These are phyloP conservation scores for Wickerhamomyces silvicola DNA, from an alignment of 805 yeast genomes.

Conservation along the genomic window DNA sequence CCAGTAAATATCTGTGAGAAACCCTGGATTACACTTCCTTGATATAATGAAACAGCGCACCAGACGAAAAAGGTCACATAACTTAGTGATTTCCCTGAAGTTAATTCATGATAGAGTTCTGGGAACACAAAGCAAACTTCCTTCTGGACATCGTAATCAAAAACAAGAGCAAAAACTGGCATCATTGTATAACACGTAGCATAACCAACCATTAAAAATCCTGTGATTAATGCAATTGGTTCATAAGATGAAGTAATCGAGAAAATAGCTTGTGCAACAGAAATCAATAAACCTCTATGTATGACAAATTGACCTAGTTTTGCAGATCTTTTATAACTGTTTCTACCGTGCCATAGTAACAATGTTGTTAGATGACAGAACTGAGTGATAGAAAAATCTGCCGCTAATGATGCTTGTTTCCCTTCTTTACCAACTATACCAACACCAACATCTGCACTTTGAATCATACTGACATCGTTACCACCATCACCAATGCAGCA, in stretches of 20 bases:
- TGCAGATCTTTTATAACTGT: conserved; percentile 92
- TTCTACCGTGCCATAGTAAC: conserved; percentile 95
- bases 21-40: conserved; percentile 81
- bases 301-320: conserved; percentile 93
- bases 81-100: conserved; percentile 80
- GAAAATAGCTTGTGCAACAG: conserved; percentile 91
- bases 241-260: conserved; percentile 83
- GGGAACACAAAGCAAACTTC: conserved; percentile 86
- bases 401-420: conserved; percentile 92
- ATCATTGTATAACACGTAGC: conserved; percentile 97
- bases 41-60: conserved; percentile 85
- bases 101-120: conserved; percentile 87
- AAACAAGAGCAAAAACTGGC: conserved; percentile 89
- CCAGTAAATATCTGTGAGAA: conserved; percentile 75
- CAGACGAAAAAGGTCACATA: conserved; percentile 86
- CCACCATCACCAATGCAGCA: conserved; percentile 99
- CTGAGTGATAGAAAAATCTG: conserved; percentile 91
- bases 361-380: conserved; percentile 84
- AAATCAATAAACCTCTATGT: conserved; percentile 90
- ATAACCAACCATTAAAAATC: conserved; percentile 98
- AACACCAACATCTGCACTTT: conserved; percentile 97
- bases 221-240: conserved; percentile 91
- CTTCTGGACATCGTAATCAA: conserved; percentile 88
- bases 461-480: conserved; percentile 98
- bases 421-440: conserved; percentile 99